Percentiles rank a stretch among this genome's conserved stretches.
Evolutionary conservation across 2,329 filamentous ascomycete genomes (phyloP).

Genomic region (Aspergillus tanneri): DNA sequence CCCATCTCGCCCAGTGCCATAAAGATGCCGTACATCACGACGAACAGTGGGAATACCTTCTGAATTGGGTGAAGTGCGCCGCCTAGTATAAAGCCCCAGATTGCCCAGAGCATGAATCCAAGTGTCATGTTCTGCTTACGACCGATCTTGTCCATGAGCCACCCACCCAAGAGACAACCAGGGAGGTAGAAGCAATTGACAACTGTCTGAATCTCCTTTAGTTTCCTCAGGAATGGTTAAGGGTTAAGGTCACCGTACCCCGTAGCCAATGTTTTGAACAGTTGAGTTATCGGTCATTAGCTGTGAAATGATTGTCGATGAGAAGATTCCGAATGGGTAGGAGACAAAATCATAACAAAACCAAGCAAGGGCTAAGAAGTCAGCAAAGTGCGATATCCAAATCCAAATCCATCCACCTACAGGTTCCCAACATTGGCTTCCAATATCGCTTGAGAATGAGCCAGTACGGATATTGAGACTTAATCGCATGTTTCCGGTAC

Average conservation of each 20-base stretch:
- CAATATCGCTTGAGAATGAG: constrained; percentile 52
- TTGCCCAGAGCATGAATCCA: constrained; percentile 47
- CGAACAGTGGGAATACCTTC: constrained; percentile 50
- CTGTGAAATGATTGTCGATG: constrained; percentile 51
- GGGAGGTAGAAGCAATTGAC: constrained; percentile 55
- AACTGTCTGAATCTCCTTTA: too few relatives aligned
- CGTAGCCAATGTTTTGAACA: constrained; percentile 31
- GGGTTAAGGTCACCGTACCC: too few relatives aligned
- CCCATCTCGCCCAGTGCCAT: constrained; percentile 52
- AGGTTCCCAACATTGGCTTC: constrained; percentile 50
- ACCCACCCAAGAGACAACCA: constrained; percentile 49
- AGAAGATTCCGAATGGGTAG: constrained; percentile 57
- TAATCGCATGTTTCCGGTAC: constrained; percentile 49
- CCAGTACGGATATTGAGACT: constrained; percentile 48
- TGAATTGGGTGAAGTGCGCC: constrained; percentile 49
- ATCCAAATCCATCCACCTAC: constrained; percentile 9
- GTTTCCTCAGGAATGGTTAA: too few relatives aligned
- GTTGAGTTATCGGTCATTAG: constrained; percentile 45
- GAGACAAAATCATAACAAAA: constrained; percentile 57
- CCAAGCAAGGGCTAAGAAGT: constrained; percentile 46
- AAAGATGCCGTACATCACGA: constrained; percentile 55
- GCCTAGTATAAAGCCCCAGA: constrained; percentile 53
- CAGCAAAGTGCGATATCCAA: too few relatives aligned
- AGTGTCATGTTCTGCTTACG: constrained; percentile 53
- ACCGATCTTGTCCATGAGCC: constrained; percentile 52